A percentile compares a stretch with the other conserved stretches of the same genome.
These are phyloP conservation scores for Kazachstania africana DNA, from an alignment of 805 yeast genomes.

Conservation along the genomic window DNA sequence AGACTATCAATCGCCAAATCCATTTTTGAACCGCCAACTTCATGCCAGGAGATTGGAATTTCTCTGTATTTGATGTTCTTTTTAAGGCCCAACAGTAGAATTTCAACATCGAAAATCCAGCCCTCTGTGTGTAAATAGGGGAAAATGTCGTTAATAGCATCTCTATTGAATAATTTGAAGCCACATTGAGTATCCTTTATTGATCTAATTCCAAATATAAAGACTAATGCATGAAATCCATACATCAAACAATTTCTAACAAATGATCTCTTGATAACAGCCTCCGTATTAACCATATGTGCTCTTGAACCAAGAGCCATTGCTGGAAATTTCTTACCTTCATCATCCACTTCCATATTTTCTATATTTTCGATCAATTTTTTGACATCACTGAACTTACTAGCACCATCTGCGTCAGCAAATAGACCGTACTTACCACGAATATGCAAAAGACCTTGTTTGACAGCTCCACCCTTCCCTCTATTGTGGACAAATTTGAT, in stretches of 20 bases:
- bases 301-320: slow-evolving; percentile 90
- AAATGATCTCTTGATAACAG: slow-evolving; percentile 87
- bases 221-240: slow-evolving; percentile 78
- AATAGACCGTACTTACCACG: slow-evolving; percentile 68
- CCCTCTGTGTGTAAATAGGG: slow-evolving; percentile 94
- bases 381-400: slow-evolving; percentile 58
- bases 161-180: slow-evolving; percentile 76
- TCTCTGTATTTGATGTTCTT: slow-evolving; percentile 60
- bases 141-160: slow-evolving; percentile 54
- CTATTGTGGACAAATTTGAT: slow-evolving; percentile 63
- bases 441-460: slow-evolving; percentile 74
- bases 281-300: slow-evolving; percentile 91
- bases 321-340: slow-evolving; percentile 31
- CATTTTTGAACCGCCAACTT: slow-evolving; percentile 89
- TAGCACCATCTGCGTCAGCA: slow-evolving; percentile 98
- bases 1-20: slow-evolving; percentile 85
- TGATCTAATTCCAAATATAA: slow-evolving; percentile 74
- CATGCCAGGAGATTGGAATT: slow-evolving; percentile 91
- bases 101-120: slow-evolving; percentile 97
- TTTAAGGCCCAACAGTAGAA: slow-evolving; percentile 66
- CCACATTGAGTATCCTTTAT: slow-evolving; percentile 96
- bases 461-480: slow-evolving; percentile 95
- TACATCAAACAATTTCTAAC: slow-evolving; percentile 88
- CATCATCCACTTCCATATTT: slow-evolving; percentile 11
- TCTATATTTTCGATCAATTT: slow-evolving; percentile 38